phyloP scores from a whole-genome alignment of 495 filamentous ascomycete genomes.

The Neurospora sp. region DNA sequence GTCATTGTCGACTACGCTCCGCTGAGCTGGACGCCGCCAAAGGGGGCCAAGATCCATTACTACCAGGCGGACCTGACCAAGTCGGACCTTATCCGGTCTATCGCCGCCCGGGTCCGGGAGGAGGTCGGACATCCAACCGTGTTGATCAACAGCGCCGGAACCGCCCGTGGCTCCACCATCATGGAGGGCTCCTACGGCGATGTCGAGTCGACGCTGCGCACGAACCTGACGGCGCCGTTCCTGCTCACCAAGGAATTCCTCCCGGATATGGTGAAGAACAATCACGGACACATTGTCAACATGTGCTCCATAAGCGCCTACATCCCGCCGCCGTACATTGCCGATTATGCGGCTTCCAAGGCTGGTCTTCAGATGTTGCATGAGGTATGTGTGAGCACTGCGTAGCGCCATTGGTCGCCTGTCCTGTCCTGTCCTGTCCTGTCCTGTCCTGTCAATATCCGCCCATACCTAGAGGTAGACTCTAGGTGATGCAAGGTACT shows the following conservation, averaged over 20 bases:
- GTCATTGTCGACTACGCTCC: constrained; percentile 15
- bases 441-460: neutral
- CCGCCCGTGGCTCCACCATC: constrained; percentile 10
- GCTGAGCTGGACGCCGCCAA: constrained; percentile 8
- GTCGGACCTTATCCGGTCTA: constrained; percentile 5
- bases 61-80: constrained; percentile 17
- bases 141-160: constrained; percentile 18
- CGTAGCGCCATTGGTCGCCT: neutral
- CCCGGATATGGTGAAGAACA: constrained; percentile 12
- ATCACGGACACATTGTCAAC: constrained; percentile 18
- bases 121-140: constrained; percentile 21
- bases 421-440: neutral
- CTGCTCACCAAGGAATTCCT: constrained; percentile 19
- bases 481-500: neutral
- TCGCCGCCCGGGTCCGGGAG: constrained; percentile 6
- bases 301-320: constrained; percentile 14
- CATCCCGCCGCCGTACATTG: constrained; percentile 10
- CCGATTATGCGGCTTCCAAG: constrained; percentile 16
- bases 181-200: constrained; percentile 17
- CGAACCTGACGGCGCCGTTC: constrained; percentile 18
- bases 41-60: constrained; percentile 8
- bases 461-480: neutral
- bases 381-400: constrained; percentile 1
- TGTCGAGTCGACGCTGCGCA: constrained; percentile 14
- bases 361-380: constrained; percentile 11